These are phyloP conservation scores for Penicillium atrosanguineum DNA, from an alignment of 495 filamentous ascomycete genomes.

Conservation along the genomic window DNA sequence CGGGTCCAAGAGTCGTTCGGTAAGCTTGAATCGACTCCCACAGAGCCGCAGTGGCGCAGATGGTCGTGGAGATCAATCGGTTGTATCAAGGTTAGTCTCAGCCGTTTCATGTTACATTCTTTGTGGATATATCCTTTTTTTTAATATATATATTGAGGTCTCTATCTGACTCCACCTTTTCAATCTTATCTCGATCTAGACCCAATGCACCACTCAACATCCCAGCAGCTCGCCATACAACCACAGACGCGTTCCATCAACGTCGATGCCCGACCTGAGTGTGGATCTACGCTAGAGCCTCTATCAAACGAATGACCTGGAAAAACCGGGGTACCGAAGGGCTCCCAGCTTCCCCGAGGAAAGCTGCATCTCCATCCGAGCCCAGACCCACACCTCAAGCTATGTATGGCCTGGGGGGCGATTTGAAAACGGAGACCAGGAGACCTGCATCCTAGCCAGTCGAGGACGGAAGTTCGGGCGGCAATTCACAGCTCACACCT, in stretches of 20 bases:
- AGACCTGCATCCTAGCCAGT: constrained; percentile 6
- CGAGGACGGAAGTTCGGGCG: not conserved
- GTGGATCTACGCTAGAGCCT: not conserved
- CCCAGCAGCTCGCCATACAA: constrained; percentile 1
- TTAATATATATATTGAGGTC: not conserved
- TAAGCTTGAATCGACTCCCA: constrained; percentile 18
- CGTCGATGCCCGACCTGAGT: not conserved
- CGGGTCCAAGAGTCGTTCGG: constrained; percentile 7
- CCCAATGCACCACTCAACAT: not conserved
- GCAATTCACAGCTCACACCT: not conserved
- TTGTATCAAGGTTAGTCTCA: not conserved
- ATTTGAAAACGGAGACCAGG: constrained; percentile 1
- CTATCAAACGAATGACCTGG: not conserved
- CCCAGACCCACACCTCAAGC: not conserved
- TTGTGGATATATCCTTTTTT: not conserved
- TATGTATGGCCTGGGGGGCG: not conserved
- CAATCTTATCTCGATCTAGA: not conserved
- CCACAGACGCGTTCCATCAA: not conserved
- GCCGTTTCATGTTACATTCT: not conserved
- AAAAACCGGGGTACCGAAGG: not conserved
- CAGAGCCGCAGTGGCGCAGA: not conserved
- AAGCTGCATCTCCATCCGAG: constrained; percentile 2
- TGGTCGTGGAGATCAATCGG: not conserved
- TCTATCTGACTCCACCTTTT: not conserved
- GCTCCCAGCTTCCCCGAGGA: not conserved